Conservation (phyloP, 2,329 filamentous ascomycete genomes). For the Dactylellina leptospora region DNA sequence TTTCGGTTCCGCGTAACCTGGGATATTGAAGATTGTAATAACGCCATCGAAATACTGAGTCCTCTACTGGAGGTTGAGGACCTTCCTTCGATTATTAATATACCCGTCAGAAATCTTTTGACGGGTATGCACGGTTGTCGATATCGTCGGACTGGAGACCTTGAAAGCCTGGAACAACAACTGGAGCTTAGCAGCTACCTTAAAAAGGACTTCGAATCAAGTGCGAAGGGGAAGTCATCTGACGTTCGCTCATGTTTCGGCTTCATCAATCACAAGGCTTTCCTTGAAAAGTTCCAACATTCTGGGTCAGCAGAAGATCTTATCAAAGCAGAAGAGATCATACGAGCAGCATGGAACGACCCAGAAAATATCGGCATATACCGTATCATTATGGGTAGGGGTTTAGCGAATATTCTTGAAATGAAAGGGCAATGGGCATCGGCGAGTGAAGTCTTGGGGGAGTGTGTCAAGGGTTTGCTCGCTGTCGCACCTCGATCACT, state of each 20-base stretch:
- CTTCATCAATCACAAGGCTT: constrained; percentile 1
- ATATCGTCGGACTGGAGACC: not conserved
- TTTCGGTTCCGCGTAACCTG: not conserved
- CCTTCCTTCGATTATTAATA: not conserved
- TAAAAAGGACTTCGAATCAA: not conserved
- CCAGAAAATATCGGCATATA: not conserved
- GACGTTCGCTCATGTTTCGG: not conserved
- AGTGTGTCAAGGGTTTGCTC: not conserved
- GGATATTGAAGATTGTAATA: constrained; percentile 2
- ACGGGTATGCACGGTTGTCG: not conserved
- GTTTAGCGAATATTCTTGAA: constrained; percentile 1
- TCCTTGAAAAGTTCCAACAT: not conserved
- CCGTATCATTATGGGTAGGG: constrained; percentile 1
- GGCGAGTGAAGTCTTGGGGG: constrained; percentile 6
- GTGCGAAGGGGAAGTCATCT: not conserved
- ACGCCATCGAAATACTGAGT: constrained; percentile 1
- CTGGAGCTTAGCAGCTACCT: not conserved
- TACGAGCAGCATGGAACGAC: constrained; percentile 2
- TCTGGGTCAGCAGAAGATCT: not conserved
- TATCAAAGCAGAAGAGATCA: not conserved
- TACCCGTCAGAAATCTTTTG: not conserved
- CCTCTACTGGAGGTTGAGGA: constrained; percentile 6
- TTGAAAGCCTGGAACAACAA: constrained; percentile 2
- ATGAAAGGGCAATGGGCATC: not conserved
- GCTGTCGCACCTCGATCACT: constrained; percentile 4